Evolutionary conservation across 2,329 filamentous ascomycete genomes (phyloP).

Genomic region (Atkinsonella hypoxylon): DNA sequence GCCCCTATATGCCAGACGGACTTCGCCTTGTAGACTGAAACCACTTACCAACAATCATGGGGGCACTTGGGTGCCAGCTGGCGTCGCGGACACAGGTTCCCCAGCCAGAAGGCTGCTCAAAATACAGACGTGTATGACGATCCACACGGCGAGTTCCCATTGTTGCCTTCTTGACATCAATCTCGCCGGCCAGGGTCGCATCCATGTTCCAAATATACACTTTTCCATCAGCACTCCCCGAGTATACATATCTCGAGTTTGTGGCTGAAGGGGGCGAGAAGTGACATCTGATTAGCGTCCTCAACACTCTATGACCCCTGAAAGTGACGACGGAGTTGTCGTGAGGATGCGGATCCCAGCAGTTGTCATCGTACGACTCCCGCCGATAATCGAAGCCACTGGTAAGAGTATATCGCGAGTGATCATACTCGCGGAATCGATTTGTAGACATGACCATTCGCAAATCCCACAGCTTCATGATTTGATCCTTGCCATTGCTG

Average conservation of each 20-base stretch:
- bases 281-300: slow-evolving; percentile 87
- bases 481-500: slow-evolving; percentile 91
- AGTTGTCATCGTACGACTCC: slow-evolving; percentile 49
- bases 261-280: slow-evolving; percentile 82
- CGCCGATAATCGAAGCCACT: slow-evolving; percentile 66
- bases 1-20: background rate
- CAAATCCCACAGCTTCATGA: slow-evolving; percentile 94
- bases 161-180: slow-evolving; percentile 68
- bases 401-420: slow-evolving; percentile 37
- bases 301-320: slow-evolving; percentile 76
- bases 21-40: background rate
- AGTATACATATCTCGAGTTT: slow-evolving; percentile 86
- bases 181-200: slow-evolving; percentile 63
- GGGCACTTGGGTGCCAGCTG: slow-evolving; percentile 80
- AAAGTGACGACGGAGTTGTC: slow-evolving; percentile 93
- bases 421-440: slow-evolving; percentile 44
- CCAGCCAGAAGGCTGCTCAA: slow-evolving; percentile 49
- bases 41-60: slow-evolving; percentile 55
- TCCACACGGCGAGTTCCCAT: slow-evolving; percentile 46
- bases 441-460: slow-evolving; percentile 74
- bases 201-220: slow-evolving; percentile 92
- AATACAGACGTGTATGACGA: slow-evolving; percentile 41
- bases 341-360: slow-evolving; percentile 53
- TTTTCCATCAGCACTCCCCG: slow-evolving; percentile 77
- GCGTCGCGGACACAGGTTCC: slow-evolving; percentile 75